Evolutionary conservation across 495 filamentous ascomycete species (phyloP).

Genomic region (Opeltia flavorubescens): DNA sequence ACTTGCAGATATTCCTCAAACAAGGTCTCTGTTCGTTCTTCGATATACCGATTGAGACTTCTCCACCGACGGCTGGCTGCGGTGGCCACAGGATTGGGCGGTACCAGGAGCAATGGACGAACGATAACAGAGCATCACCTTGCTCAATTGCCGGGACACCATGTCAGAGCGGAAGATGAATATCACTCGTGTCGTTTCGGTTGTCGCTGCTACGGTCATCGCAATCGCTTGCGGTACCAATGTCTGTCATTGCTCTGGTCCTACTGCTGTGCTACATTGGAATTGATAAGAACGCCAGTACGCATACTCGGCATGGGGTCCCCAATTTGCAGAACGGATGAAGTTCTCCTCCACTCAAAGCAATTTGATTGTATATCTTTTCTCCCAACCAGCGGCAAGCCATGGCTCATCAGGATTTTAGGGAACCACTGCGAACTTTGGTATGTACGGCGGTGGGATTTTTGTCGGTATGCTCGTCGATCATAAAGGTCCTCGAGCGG

Average conservation of each 20-base stretch:
- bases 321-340: slow-evolving; percentile 78
- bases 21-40: too few species aligned
- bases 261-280: neutral
- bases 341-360: slow-evolving; percentile 77
- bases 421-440: slow-evolving; percentile 83
- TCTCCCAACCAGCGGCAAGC: slow-evolving; percentile 3
- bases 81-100: neutral
- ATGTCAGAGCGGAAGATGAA: slow-evolving; percentile 13
- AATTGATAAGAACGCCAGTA: slow-evolving; percentile 42
- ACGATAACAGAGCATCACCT: neutral
- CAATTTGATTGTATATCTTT: slow-evolving; percentile 63
- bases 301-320: slow-evolving; percentile 96
- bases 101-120: neutral
- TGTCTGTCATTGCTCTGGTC: slow-evolving; percentile 34
- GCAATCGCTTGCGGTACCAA: slow-evolving; percentile 87
- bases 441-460: slow-evolving; percentile 87
- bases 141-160: neutral
- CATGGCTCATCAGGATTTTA: slow-evolving; percentile 21
- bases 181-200: slow-evolving; percentile 48
- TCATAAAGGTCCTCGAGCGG: slow-evolving; percentile 61
- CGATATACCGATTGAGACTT: neutral
- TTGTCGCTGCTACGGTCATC: slow-evolving; percentile 72
- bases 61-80: too few species aligned
- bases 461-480: slow-evolving; percentile 83
- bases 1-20: too few species aligned